These are phyloP conservation scores for Schizophyllum commune DNA, from an alignment of 1,284 basidiomycete species.

Conservation along the genomic window DNA sequence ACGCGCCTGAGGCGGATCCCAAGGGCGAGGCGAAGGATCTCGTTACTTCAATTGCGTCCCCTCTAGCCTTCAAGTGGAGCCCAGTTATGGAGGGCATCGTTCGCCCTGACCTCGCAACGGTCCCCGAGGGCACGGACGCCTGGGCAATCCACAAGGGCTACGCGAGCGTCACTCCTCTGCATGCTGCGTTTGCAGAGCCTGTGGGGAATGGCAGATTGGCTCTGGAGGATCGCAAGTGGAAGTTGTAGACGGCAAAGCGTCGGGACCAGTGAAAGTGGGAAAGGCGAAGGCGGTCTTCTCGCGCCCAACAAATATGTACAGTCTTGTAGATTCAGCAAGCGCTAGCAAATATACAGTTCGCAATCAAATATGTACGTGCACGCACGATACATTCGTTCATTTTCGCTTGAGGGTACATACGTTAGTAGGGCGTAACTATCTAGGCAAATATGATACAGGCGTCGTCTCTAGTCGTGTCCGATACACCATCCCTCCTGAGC, in stretches of 20 bases:
- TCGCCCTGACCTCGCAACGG: slow-evolving; percentile 42
- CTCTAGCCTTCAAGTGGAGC: slow-evolving; percentile 71
- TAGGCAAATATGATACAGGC: too few relatives aligned
- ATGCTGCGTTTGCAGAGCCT: slow-evolving; percentile 66
- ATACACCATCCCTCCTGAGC: too few relatives aligned
- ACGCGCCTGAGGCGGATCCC: slow-evolving; percentile 22
- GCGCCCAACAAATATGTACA: too few relatives aligned
- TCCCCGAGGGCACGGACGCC: slow-evolving; percentile 75
- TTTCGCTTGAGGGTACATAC: too few relatives aligned
- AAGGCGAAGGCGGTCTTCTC: too few relatives aligned
- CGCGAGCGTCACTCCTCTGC: slow-evolving; percentile 68
- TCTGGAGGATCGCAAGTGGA: slow-evolving; percentile 1
- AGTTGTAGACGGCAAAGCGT: slow-evolving; percentile 14
- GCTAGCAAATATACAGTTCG: too few relatives aligned
- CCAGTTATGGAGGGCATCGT: slow-evolving; percentile 72
- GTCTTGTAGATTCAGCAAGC: too few relatives aligned
- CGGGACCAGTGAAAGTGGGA: too few relatives aligned
- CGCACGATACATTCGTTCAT: too few relatives aligned
- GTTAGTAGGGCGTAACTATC: too few relatives aligned
- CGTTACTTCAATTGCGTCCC: slow-evolving; percentile 19
- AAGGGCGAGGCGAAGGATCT: slow-evolving; percentile 10
- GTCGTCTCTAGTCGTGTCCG: too few relatives aligned
- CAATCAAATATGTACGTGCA: too few relatives aligned
- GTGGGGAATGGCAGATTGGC: not conserved
- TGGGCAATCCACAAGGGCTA: slow-evolving; percentile 68